Evolutionary conservation across 768 basidiomycete genomes (phyloP).

Genomic region (Pholiota molesta): DNA sequence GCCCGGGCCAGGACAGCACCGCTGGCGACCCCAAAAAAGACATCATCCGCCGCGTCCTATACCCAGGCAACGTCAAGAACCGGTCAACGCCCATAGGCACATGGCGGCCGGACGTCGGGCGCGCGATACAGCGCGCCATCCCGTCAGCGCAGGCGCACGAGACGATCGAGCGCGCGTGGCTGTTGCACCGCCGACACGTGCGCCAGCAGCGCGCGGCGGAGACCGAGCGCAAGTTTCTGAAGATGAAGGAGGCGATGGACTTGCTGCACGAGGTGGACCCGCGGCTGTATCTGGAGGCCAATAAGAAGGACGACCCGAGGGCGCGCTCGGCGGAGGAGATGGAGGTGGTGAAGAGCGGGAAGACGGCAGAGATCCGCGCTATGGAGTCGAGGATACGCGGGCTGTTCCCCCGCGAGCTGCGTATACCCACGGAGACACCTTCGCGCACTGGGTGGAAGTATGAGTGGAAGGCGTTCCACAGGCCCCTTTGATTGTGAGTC

Average conservation of each 20-base stretch:
- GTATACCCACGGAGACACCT: conserved; percentile 85
- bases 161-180: conserved; percentile 91
- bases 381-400: conserved; percentile 79
- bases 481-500: conserved; percentile 42
- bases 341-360: conserved; percentile 62
- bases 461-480: conserved; percentile 74
- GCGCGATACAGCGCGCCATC: conserved; percentile 79
- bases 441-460: conserved; percentile 83
- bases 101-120: conserved; percentile 81
- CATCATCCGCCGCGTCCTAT: conserved; percentile 77
- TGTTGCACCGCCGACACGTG: conserved; percentile 74
- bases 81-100: conserved; percentile 76
- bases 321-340: conserved; percentile 57
- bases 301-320: conserved; percentile 76
- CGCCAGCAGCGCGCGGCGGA: conserved; percentile 73
- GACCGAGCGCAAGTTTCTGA: conserved; percentile 73
- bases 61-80: conserved; percentile 76
- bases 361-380: conserved; percentile 66
- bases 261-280: conserved; percentile 66
- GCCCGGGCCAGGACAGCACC: conserved; percentile 33
- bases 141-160: conserved; percentile 89
- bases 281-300: conserved; percentile 68
- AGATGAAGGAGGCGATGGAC: conserved; percentile 87
- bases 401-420: conserved; percentile 86
- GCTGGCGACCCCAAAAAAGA: conserved; percentile 64